Conservation (phyloP, 495 filamentous ascomycete species). For the Lasiosphaeriaceae sp. region DNA sequence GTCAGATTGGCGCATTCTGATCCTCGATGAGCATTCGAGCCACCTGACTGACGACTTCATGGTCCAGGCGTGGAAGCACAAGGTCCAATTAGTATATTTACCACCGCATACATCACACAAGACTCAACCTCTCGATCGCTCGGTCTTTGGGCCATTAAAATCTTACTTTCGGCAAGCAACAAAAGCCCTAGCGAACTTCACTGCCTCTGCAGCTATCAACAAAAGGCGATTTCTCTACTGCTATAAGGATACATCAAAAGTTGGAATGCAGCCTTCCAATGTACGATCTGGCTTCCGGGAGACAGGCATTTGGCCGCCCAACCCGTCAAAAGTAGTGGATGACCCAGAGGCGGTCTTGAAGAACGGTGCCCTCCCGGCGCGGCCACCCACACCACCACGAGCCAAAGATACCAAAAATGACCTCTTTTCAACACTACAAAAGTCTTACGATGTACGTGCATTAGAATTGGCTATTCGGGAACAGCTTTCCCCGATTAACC, state of each 20-base stretch:
- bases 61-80: not conserved
- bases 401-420: not conserved
- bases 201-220: not conserved
- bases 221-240: not conserved
- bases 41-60: not conserved
- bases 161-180: conserved; percentile 2
- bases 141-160: not conserved
- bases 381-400: not conserved
- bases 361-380: not conserved
- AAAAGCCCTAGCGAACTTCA: not conserved
- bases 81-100: conserved; percentile 8
- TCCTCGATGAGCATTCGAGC: conserved; percentile 6
- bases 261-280: not conserved
- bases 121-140: conserved; percentile 5
- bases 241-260: not conserved
- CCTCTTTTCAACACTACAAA: not conserved
- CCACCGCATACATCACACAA: conserved; percentile 10
- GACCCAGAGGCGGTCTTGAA: not conserved
- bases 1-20: not conserved
- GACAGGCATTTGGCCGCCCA: conserved; percentile 5
- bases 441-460: not conserved
- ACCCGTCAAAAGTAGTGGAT: not conserved
- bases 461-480: too few relatives aligned
- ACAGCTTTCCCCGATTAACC: too few relatives aligned
- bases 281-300: conserved; percentile 5